Base-by-base conservation (phyloP, 1,139 yeast genomes). In the Tardiomyces digboiensis region DNA sequence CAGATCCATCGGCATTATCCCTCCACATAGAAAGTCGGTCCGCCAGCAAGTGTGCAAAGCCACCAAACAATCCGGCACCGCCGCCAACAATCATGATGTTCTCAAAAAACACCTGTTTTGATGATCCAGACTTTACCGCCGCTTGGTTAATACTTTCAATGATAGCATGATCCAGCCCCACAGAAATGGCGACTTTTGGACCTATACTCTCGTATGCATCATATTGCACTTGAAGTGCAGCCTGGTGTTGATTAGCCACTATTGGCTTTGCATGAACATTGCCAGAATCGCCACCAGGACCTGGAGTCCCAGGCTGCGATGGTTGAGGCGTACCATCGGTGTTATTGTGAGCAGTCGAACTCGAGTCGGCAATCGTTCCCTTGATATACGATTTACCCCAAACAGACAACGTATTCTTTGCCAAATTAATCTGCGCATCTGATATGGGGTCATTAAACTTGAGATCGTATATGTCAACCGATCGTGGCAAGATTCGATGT, bases 71-170 rank as follows among this genome's bases (percentile, higher is more conserved):
- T 33, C 64, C 61, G 18, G 91, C 82, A n/a, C 89, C 80, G 1
- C 97, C 98, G 7, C 98, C 98, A 39, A 88, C 88, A 36, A 91
- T 70, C 51, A 91, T 70, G 37, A 91, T 68, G 59, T 87, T 91
- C 44, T 85, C 87, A 62, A 85, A 91, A 54, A 83, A 75, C 47
- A 76, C 72, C 51, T 75, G 79, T 65, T 55, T 77, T 72, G 45
- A 42, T 4, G 55, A 33, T 3, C 42, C 39, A 10, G 54, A 45
- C 41, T 47, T 48, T 37, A 46, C 42, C 16, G 53, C 52, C 4
- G 66, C 93, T 57, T 83, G 85, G 1, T 91, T 75, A 42, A 91
- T 86, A 22, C 91, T 79, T 63, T 91, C 96, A 43, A 89, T 77
- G 47, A 91, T 84, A 6, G 97, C 95, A 53, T 84, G 82, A 57